A percentile compares a stretch with the other conserved stretches of the same genome.
These are phyloP conservation scores for Psidium friedrichsthalianum DNA, from an alignment of 345 rosid species.

Conservation along the genomic window DNA sequence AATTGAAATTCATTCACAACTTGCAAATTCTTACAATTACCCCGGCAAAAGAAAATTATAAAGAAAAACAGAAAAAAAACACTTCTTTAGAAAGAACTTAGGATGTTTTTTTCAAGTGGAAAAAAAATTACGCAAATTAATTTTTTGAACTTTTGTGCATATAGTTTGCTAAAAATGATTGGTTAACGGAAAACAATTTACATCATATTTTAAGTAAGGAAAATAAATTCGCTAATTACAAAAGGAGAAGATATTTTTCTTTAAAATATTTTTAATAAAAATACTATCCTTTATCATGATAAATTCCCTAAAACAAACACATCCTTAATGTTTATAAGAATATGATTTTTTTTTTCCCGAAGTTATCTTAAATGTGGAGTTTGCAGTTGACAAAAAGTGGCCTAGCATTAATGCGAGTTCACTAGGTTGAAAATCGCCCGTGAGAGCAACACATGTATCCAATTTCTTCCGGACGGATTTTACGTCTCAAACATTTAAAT, in stretches of 20 bases:
- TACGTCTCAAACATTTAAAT: no score
- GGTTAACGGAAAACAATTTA: not conserved
- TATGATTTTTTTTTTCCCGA: not conserved
- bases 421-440: not conserved
- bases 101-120: fast-evolving
- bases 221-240: not conserved
- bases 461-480: not conserved
- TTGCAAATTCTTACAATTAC: not conserved
- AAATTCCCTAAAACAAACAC: not conserved
- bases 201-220: fast-evolving
- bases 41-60: not conserved
- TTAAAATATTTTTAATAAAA: not conserved
- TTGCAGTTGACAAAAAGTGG: not conserved
- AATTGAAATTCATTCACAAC: not conserved
- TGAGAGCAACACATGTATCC: not conserved
- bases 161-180: not conserved
- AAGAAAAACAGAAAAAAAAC: not conserved
- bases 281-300: fast-evolving
- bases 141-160: fast-evolving
- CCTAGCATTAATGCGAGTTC: not conserved
- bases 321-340: not conserved
- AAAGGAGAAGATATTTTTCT: not conserved
- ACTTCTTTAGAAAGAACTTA: not conserved
- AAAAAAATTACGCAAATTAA: not conserved
- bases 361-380: not conserved